Base-by-base conservation (phyloP, 2,329 filamentous ascomycete species). In the Diaporthe capsici region DNA sequence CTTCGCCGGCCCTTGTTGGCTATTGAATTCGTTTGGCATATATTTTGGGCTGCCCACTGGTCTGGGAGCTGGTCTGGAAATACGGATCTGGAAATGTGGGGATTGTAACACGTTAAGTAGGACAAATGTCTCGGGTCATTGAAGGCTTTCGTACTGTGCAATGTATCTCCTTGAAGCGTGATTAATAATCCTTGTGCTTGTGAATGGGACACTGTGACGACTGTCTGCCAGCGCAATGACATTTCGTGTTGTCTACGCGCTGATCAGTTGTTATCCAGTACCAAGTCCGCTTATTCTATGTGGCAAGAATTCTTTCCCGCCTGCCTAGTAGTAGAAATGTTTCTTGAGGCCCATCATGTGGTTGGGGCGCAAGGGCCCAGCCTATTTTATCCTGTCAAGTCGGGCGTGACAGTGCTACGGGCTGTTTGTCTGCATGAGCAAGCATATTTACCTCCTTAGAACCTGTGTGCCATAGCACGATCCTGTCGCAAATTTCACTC, bases 371-470 rank as follows among this genome's bases (percentile, higher is more conserved):
- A 0, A 39, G 37, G 37, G 37, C 37, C 37, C 10, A 39, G 37
- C 37, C 10, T 39, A 39, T 12, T 39, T 39, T 0, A 39, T 39
- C 9, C 1, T 39, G 9, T 2, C 2, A 39, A 39, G 37, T 12
- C 1, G 4, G 2, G 1, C 12, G 1, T 13, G 22, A 3, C 22
- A 3, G 22, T 39, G 12, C 12, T 7, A 12, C 2, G 17, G 20
- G 25, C 13, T 20, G 13, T 8, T 31, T 22, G 20, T 25, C 55
- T 22, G 15, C 9, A 37, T 60, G 10, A 6, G 20, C 31, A 7
- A 9, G 31, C 34, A 37, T 60, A 6, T 39, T 60, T 20, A 8
- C 20, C 34, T 42, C 22, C 3, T 6, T 61, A 3, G 10, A 9
- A 9, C 15, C 6, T 20, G 2, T 22, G 10, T 47, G 15, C 4